These are phyloP conservation scores for Zancudomyces culisetae DNA, from an alignment of 371 early-diverging fungal genomes.

Conservation along the genomic window DNA sequence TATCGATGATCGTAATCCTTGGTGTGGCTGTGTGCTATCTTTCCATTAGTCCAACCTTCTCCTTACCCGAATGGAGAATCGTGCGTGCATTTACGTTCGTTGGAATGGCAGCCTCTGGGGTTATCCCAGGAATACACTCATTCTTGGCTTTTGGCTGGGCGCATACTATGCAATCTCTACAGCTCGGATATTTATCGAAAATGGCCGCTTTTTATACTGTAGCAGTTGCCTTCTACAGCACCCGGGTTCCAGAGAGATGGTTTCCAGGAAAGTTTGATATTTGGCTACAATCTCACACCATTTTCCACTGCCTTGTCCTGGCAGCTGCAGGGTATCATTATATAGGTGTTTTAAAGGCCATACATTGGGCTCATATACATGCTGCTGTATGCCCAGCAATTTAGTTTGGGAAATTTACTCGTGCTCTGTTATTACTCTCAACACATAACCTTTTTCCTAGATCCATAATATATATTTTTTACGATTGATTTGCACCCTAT, in stretches of 20 bases:
- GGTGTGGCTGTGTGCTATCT: conserved; percentile 37
- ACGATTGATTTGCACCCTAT: too few relatives aligned
- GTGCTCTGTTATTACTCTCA: too few relatives aligned
- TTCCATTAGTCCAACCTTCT: conserved; percentile 35
- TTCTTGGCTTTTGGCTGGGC: conserved; percentile 46
- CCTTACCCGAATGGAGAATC: conserved; percentile 54
- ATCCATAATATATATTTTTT: too few relatives aligned
- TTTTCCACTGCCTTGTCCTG: conserved; percentile 71
- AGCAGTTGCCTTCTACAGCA: conserved; percentile 71
- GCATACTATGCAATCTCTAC: conserved; percentile 19
- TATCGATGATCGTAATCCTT: conserved; percentile 34
- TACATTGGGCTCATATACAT: conserved; percentile 23
- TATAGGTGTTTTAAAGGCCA: conserved; percentile 47
- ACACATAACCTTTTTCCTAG: too few relatives aligned
- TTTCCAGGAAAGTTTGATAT: conserved; percentile 44
- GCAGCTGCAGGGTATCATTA: conserved; percentile 61
- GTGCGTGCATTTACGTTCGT: conserved; percentile 61
- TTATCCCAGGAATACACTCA: conserved; percentile 58
- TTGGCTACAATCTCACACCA: conserved; percentile 72
- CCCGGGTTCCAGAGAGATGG: conserved; percentile 44
- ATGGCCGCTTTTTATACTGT: conserved; percentile 60
- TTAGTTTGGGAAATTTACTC: too few relatives aligned
- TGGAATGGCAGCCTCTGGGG: conserved; percentile 52
- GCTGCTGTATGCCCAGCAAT: conserved; percentile 3
- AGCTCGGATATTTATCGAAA: conserved; percentile 29